A percentile compares a stretch with the other conserved stretches of the same genome.
Evolutionary conservation across 129 eudicot genomes (phyloP).

Genomic region (Artemisia tridentata): DNA sequence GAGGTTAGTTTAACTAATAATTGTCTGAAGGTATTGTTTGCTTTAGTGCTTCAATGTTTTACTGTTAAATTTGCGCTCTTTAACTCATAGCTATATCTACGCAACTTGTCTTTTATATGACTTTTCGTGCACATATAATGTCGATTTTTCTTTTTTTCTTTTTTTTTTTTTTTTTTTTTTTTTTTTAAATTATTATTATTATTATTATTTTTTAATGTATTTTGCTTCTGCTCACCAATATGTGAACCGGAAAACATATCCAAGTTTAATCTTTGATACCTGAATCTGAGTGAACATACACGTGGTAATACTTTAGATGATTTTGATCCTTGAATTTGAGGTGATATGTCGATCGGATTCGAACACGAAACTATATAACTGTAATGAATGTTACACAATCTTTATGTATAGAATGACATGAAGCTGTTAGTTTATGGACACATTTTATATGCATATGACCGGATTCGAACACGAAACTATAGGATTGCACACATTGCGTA

Average conservation of each 20-base stretch:
- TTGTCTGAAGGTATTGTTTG: not conserved
- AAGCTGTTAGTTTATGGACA: too few relatives aligned
- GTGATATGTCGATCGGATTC: not conserved
- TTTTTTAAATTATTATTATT: too few relatives aligned
- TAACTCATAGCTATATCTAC: slow-evolving; percentile 3
- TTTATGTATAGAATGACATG: too few relatives aligned
- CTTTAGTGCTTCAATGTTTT: slow-evolving; percentile 15
- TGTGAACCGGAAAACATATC: slow-evolving; percentile 41
- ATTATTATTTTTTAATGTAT: too few relatives aligned
- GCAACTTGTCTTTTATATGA: not conserved
- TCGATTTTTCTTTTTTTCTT: too few relatives aligned
- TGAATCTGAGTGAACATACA: slow-evolving; percentile 31
- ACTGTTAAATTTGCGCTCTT: not conserved
- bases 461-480: too few relatives aligned
- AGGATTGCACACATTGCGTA: too few relatives aligned
- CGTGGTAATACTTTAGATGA: slow-evolving; percentile 20
- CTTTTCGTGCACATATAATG: slow-evolving; percentile 10
- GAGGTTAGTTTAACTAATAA: slow-evolving; percentile 32
- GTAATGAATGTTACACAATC: not conserved
- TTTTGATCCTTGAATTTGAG: not conserved
- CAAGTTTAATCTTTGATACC: slow-evolving; percentile 44
- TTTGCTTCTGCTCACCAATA: slow-evolving; percentile 55
- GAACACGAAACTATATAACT: too few relatives aligned
- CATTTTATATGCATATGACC: too few relatives aligned
- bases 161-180: too few relatives aligned